A percentile compares a stretch with the other conserved stretches of the same genome.
phyloP scores from a whole-genome alignment of 2,329 filamentous ascomycete species.

The Rutstroemia sp. region DNA sequence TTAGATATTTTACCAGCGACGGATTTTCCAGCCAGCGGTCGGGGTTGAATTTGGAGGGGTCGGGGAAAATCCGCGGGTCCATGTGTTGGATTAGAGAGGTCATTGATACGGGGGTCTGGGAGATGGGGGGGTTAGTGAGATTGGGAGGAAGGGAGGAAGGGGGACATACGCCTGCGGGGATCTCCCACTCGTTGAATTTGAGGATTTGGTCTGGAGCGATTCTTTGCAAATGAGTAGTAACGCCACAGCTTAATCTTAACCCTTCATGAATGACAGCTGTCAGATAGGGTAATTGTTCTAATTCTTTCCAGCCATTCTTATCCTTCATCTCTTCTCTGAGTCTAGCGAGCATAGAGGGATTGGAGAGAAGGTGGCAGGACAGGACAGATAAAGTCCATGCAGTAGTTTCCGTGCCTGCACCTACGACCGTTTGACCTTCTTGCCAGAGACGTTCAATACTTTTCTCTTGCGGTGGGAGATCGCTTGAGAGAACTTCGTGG shows the following conservation, averaged over 20 bases:
- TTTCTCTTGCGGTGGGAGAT: slow-evolving; percentile 32
- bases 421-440: slow-evolving; percentile 28
- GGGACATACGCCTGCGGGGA: slow-evolving; percentile 6
- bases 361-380: slow-evolving; percentile 31
- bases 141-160: too few species aligned
- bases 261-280: slow-evolving; percentile 31
- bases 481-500: slow-evolving; percentile 20
- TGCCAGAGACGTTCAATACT: slow-evolving; percentile 25
- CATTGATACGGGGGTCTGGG: slow-evolving; percentile 34
- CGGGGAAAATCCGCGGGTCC: slow-evolving; percentile 32
- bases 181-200: slow-evolving; percentile 16
- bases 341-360: slow-evolving; percentile 24
- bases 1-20: slow-evolving; percentile 25
- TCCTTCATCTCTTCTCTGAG: slow-evolving; percentile 31
- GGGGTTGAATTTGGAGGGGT: slow-evolving; percentile 34
- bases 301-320: slow-evolving; percentile 12
- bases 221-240: slow-evolving; percentile 25
- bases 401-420: slow-evolving; percentile 34
- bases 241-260: slow-evolving; percentile 29
- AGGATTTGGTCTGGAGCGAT: slow-evolving; percentile 19
- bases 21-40: slow-evolving; percentile 34
- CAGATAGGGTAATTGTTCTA: slow-evolving; percentile 28
- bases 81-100: slow-evolving; percentile 34
- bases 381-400: slow-evolving; percentile 30
- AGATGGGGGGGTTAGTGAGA: background rate